phyloP scores from a whole-genome alignment of 2,329 filamentous ascomycete genomes.

The Microdochium trichocladiopsis region DNA sequence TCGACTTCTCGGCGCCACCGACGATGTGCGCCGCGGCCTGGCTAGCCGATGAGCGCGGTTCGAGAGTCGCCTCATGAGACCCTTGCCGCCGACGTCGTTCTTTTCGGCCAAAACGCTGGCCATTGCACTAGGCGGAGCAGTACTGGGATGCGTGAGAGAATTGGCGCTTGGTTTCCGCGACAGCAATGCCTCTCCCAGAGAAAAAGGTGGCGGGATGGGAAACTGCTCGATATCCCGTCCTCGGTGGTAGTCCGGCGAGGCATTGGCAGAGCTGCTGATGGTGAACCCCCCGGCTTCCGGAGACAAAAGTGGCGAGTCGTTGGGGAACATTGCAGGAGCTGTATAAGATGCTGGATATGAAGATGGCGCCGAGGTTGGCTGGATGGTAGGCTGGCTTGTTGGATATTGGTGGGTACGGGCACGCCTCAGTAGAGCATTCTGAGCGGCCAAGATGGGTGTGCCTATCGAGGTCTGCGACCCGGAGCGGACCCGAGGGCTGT shows the following conservation, averaged over 20 bases:
- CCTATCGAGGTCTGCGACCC: slow-evolving; percentile 18
- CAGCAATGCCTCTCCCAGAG: slow-evolving; percentile 68
- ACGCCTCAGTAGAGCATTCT: slow-evolving; percentile 30
- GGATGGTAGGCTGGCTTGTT: slow-evolving; percentile 28
- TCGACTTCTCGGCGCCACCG: slow-evolving; percentile 66
- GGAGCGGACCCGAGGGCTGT: slow-evolving; percentile 19
- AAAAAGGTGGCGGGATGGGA: slow-evolving; percentile 47
- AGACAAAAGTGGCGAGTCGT: slow-evolving; percentile 51
- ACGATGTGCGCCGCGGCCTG: slow-evolving; percentile 66
- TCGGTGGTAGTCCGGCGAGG: slow-evolving; percentile 57
- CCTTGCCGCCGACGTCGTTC: slow-evolving; percentile 30
- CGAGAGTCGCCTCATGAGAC: slow-evolving; percentile 77
- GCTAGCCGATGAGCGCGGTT: slow-evolving; percentile 68
- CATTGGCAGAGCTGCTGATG: slow-evolving; percentile 50
- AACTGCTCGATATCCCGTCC: slow-evolving; percentile 47
- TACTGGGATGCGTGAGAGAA: slow-evolving; percentile 56
- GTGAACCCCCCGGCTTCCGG: slow-evolving; percentile 32
- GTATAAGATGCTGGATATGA: slow-evolving; percentile 52
- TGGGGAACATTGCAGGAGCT: slow-evolving; percentile 45
- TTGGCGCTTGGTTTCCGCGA: slow-evolving; percentile 50
- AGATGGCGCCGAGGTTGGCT: slow-evolving; percentile 29
- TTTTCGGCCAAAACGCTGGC: slow-evolving; percentile 28
- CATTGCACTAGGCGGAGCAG: slow-evolving; percentile 49
- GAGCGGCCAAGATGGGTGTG: slow-evolving; percentile 33
- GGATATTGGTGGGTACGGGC: slow-evolving; percentile 34